A percentile compares a stretch with the other conserved stretches of the same genome.
phyloP scores from a whole-genome alignment of 139 green algal genomes.

The Chlorella sp. region DNA sequence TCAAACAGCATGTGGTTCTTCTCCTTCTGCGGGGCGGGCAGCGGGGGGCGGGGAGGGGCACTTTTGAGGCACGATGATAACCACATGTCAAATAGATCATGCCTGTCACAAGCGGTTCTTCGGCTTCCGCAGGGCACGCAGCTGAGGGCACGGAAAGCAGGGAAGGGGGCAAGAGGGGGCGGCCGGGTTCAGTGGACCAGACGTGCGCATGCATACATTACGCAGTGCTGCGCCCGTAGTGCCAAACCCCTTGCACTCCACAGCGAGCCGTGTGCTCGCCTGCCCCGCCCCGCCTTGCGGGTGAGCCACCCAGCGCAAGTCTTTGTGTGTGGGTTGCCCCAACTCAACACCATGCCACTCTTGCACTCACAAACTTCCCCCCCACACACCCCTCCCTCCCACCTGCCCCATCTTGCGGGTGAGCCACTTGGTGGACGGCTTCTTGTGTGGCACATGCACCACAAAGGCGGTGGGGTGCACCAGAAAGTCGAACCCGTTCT shows the following conservation, averaged over 20 bases:
- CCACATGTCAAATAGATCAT: slow-evolving; percentile 33
- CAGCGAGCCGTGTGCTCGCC: too few species aligned
- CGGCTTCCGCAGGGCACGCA: slow-evolving; percentile 49
- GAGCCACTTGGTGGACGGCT: slow-evolving; percentile 47
- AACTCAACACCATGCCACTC: too few species aligned
- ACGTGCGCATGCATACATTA: too few species aligned
- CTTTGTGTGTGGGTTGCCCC: too few species aligned
- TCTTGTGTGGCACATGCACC: slow-evolving; percentile 52
- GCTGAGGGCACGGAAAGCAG: neutral
- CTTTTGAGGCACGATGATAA: neutral
- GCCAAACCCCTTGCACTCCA: too few species aligned
- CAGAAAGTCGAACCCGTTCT: slow-evolving; percentile 45
- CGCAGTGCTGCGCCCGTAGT: too few species aligned
- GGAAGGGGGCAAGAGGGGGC: neutral
- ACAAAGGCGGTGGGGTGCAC: slow-evolving; percentile 56
- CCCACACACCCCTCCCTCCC: neutral
- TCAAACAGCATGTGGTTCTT: slow-evolving; percentile 46
- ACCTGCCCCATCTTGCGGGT: slow-evolving; percentile 42
- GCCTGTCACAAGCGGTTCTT: slow-evolving; percentile 40
- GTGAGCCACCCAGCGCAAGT: too few species aligned
- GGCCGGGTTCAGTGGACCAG: neutral
- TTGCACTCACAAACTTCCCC: neutral
- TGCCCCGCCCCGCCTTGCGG: too few species aligned
- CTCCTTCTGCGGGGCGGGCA: slow-evolving; percentile 36
- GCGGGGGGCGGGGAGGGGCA: neutral